A percentile compares a stretch with the other conserved stretches of the same genome.
phyloP scores from a whole-genome alignment of 257 asterid genomes.

The Jacaranda copaia region DNA sequence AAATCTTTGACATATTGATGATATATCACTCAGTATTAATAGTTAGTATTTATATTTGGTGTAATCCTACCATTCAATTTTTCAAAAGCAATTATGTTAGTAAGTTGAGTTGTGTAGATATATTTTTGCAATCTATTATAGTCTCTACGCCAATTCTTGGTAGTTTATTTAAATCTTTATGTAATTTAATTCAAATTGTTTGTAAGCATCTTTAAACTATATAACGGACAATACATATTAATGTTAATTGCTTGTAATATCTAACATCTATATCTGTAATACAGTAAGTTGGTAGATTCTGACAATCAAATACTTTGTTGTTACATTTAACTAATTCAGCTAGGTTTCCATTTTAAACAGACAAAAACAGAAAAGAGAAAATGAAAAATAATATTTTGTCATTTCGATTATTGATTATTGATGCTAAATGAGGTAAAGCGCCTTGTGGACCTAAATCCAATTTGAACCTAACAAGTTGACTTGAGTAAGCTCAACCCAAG shows the following conservation, averaged over 20 bases:
- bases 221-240: conserved; percentile 1
- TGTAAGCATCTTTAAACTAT: not conserved
- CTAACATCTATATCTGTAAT: conserved; percentile 6
- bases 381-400: not conserved
- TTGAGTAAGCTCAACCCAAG: no score
- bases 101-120: conserved; percentile 1
- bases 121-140: not conserved
- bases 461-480: no score
- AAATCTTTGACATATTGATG: not conserved
- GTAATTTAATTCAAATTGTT: not conserved
- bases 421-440: no score
- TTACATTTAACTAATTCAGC: not conserved
- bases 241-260: conserved; percentile 3
- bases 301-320: not conserved
- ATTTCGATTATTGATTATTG: not conserved
- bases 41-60: not conserved
- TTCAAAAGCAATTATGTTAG: not conserved
- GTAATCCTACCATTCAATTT: not conserved
- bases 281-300: not conserved
- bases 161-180: not conserved
- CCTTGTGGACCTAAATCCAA: no score
- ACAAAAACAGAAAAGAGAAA: not conserved
- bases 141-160: not conserved
- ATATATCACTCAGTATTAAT: not conserved
- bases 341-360: not conserved